Evolutionary conservation across 805 yeast species (phyloP).

Genomic region (Lipomyces oligophaga): DNA sequence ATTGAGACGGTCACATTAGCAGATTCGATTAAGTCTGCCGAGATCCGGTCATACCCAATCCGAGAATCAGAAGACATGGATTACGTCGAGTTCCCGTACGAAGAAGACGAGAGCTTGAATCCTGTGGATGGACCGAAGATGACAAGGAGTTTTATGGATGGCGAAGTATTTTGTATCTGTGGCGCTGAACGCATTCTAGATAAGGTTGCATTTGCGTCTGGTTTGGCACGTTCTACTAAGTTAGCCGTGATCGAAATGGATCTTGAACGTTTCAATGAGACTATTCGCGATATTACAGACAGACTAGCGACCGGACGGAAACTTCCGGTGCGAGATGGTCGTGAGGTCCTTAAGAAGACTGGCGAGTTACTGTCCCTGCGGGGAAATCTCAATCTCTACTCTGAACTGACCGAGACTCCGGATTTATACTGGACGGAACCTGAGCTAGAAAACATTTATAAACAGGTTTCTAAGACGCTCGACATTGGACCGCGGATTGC

Average conservation of each 20-base stretch:
- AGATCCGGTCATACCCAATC: slow-evolving; percentile 45
- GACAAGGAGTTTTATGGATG: slow-evolving; percentile 49
- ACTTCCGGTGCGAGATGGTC: slow-evolving; percentile 48
- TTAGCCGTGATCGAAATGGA: slow-evolving; percentile 73
- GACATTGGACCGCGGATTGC: slow-evolving; percentile 75
- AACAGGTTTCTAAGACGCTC: slow-evolving; percentile 61
- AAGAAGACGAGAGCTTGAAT: slow-evolving; percentile 17
- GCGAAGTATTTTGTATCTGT: slow-evolving; percentile 68
- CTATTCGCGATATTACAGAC: slow-evolving; percentile 63
- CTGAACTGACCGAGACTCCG: slow-evolving; percentile 87
- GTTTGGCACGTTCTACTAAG: slow-evolving; percentile 81
- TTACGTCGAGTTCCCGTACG: slow-evolving; percentile 48
- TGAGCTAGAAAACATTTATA: slow-evolving; percentile 69
- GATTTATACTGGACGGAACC: slow-evolving; percentile 94
- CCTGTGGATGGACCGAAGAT: no score
- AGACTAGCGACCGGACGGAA: slow-evolving; percentile 57
- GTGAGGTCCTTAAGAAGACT: slow-evolving; percentile 61
- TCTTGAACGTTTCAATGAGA: slow-evolving; percentile 61
- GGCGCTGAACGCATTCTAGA: slow-evolving; percentile 56
- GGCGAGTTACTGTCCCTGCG: slow-evolving; percentile 73
- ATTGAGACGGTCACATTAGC: slow-evolving; percentile 38
- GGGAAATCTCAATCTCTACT: slow-evolving; percentile 78
- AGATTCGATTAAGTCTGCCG: slow-evolving; percentile 45
- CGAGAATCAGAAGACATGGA: slow-evolving; percentile 87
- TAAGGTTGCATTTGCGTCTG: slow-evolving; percentile 85